Percentiles rank a stretch among this genome's conserved stretches.
phyloP scores from a whole-genome alignment of 2,329 filamentous ascomycete genomes.

The Furcasterigmium furcatum region DNA sequence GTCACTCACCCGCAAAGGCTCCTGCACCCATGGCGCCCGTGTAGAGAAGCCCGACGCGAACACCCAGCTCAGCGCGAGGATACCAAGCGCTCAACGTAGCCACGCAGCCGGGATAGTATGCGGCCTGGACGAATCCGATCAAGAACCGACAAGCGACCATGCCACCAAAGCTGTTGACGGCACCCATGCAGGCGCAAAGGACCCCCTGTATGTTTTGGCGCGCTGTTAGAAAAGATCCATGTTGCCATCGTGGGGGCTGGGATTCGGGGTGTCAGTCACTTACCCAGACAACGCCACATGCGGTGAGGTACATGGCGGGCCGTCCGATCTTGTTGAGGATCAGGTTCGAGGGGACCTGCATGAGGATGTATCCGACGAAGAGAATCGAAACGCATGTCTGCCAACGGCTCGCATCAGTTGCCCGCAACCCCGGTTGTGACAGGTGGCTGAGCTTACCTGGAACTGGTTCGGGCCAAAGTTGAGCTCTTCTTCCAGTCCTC shows the following conservation, averaged over 20 bases:
- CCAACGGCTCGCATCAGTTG: no score
- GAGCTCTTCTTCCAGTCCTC: constrained; percentile 36
- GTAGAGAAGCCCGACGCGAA: constrained; percentile 9
- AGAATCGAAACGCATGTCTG: constrained; percentile 12
- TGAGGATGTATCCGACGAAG: no score
- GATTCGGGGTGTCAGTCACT: no score
- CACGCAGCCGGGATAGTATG: constrained; percentile 7
- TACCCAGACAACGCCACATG: constrained; percentile 25
- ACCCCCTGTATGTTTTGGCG: no score
- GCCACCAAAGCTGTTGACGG: constrained; percentile 3
- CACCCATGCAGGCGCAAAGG: constrained; percentile 9
- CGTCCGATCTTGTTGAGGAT: constrained; percentile 23
- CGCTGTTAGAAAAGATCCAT: constrained; percentile 1
- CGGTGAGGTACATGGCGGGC: constrained; percentile 25
- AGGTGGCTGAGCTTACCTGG: constrained; percentile 29
- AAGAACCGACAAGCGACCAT: constrained; percentile 8
- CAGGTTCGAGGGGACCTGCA: constrained; percentile 19
- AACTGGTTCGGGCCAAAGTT: constrained; percentile 26
- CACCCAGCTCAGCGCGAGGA: constrained; percentile 5
- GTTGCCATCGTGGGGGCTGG: no score
- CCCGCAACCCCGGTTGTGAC: no score
- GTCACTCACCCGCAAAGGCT: no score
- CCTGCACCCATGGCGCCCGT: constrained; percentile 14
- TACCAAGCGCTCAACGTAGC: constrained; percentile 6
- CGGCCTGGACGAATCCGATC: constrained; percentile 8